Base-by-base conservation (phyloP, 169 alveolate genomes). In the Eimeria tenella region DNA sequence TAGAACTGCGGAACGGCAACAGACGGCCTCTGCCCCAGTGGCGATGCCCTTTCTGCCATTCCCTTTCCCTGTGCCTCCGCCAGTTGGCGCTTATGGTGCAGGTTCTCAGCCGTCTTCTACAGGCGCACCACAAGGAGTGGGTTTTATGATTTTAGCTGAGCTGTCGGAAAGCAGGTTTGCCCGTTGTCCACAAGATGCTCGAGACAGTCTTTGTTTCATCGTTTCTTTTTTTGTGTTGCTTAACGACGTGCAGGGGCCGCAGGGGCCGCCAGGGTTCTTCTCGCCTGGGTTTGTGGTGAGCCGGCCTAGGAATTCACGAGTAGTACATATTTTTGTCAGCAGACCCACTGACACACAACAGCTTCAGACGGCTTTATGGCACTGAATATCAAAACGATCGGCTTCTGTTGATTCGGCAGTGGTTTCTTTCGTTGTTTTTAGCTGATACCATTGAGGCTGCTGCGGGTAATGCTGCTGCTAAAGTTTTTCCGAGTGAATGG, bases 241-340 rank as follows among this genome's bases (percentile, higher is more conserved):
- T 10, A 49, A 4, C n/a, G 11, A 53, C 7, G 56, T 55, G 70
- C 87, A 77, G 68, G 87, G 70, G 52, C 62, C 87, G n/a, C 87
- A 77, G 17, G 68, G 87, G 21, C 68, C 87, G 2, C 87, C 87
- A 21, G 87, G 55, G 21, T 77, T 53, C 70, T 77, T 77, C 25
- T 65, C 87, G 4, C 87, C 70, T 42, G 87, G 87, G 21, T 77
- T 77, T 55, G 52, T 55, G 63, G 87, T 77, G 68, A 77, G 87
- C 71, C 56, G 50, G 21, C 5, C 1, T 3, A 58, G 68, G 65
- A 9, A 58, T 58, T 9, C 65, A 58, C 65, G 65, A 58, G 17
- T 58, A 15, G n/a, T 58, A 15, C 65, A 15, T 9, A 9, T 9
- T 15, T 56, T 9, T 6, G 53, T 31, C 56, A 5, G 53, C 42